Evolutionary conservation across 2,329 filamentous ascomycete genomes (phyloP), one percentile per base, ranked within the genome.

Genomic region (Raffaelea arxii): DNA sequence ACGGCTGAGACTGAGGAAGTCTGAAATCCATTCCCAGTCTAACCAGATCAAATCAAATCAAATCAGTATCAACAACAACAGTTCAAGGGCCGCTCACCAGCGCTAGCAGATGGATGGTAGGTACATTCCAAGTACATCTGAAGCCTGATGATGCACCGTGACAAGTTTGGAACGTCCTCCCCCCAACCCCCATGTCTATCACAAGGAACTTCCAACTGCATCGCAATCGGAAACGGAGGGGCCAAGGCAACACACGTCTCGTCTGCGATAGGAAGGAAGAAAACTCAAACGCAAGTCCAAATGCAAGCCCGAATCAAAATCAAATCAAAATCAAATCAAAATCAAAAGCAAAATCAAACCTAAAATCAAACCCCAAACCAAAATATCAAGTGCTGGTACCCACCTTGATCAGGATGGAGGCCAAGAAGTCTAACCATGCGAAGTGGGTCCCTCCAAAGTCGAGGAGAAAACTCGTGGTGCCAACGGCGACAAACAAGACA

Each of bases 401-500:
- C 49, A 54, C 57, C 54, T 14, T 54, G 60, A 52, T 65, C 65
- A 12, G 67, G 65, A 47, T 69, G 64, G 22, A 72, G 55, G 6
- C 68, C 67, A 9, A 67, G 58, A 2, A 51, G 56, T 49, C 65
- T 62, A 22, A 63, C 62, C 2, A 64, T 57, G 18, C 59, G 54
- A 18, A 77, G 55, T 11, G 75, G 65, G 54, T 78, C 68, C 50
- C 63, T 62, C 76, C 75, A 80, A 18, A 79, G 59, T 4, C 63
- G 67, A 19, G 73, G 71, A 4, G 69, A 69, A 54, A 80, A 78
- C 19, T 67, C 58, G 37, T 53, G 47, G 61, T 71, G 68, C 53
- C 74, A 77, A 10, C 62, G 66, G 36, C 54, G 59, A 41, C 63
- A 69, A 10, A 78, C 74, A 32, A 67, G 66, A 54, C 72, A 77